Percentiles rank a stretch among this genome's conserved stretches.
phyloP scores from a whole-genome alignment of 768 basidiomycete genomes.

The Termitomyces sp. region DNA sequence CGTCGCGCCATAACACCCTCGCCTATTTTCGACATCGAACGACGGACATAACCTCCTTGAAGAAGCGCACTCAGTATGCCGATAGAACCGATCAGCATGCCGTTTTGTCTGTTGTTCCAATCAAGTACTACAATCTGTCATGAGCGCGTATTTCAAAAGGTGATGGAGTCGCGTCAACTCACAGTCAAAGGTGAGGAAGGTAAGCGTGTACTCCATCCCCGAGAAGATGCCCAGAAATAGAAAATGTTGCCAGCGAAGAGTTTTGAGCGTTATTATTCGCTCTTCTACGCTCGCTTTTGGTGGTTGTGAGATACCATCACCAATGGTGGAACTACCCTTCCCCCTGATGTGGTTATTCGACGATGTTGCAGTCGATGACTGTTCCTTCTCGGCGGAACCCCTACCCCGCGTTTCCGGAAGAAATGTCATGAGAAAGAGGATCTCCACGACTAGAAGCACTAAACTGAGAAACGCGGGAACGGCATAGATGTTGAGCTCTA shows the following conservation, averaged over 20 bases:
- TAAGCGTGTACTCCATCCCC: constrained; percentile 94
- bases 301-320: constrained; percentile 22
- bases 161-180: constrained; percentile 27
- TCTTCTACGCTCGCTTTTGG: constrained; percentile 35
- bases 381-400: constrained; percentile 19
- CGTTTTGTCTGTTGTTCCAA: constrained; percentile 88
- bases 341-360: neutral
- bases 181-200: constrained; percentile 91
- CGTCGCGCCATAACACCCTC: constrained; percentile 81
- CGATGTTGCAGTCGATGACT: constrained; percentile 12
- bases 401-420: constrained; percentile 85
- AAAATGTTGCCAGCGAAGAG: constrained; percentile 71
- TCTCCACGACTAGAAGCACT: constrained; percentile 74
- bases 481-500: constrained; percentile 85
- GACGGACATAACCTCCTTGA: constrained; percentile 93
- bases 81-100: constrained; percentile 79
- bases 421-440: constrained; percentile 64
- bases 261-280: constrained; percentile 53
- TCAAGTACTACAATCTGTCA: constrained; percentile 58
- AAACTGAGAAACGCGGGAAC: constrained; percentile 85
- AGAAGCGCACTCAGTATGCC: constrained; percentile 87
- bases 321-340: neutral
- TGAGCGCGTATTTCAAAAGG: neutral
- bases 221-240: constrained; percentile 89
- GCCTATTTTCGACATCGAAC: constrained; percentile 67